Conservation (phyloP, 2,329 filamentous ascomycete species). For the Sclerotinia subarctica region DNA sequence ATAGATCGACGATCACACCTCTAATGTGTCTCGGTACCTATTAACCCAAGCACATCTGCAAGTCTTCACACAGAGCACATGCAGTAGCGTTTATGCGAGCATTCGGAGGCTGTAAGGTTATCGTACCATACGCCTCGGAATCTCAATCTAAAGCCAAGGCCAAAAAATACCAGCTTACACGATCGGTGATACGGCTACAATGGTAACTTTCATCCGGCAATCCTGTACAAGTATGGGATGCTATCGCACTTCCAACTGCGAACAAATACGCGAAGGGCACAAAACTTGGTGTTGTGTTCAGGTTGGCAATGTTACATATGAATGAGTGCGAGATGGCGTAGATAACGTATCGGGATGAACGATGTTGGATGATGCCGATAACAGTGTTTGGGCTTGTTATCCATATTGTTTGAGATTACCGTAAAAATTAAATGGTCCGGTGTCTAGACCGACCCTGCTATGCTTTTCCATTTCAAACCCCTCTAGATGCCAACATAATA, state of each 20-base stretch:
- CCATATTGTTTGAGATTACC: neutral
- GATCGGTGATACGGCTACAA: conserved; percentile 1
- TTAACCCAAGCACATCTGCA: neutral
- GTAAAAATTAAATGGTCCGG: neutral
- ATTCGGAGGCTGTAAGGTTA: neutral
- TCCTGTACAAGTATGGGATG: neutral
- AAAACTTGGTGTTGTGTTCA: neutral
- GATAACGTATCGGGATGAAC: neutral
- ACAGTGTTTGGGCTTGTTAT: neutral
- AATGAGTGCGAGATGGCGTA: neutral
- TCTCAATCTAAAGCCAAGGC: neutral
- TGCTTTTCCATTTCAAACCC: neutral
- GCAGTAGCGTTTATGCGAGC: conserved; percentile 10
- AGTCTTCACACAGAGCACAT: neutral
- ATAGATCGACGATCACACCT: conserved; percentile 1
- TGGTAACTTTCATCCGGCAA: conserved; percentile 9
- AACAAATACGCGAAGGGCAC: neutral
- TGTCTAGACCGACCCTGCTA: neutral
- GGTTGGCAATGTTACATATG: neutral
- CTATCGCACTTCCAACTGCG: neutral
- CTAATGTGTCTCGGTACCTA: neutral
- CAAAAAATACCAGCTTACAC: conserved; percentile 6
- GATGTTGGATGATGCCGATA: neutral
- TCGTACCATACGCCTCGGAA: neutral
- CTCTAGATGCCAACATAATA: neutral